Conservation (phyloP, 129 eudicot species). For the Pseudognaphalium luteoalbum region DNA sequence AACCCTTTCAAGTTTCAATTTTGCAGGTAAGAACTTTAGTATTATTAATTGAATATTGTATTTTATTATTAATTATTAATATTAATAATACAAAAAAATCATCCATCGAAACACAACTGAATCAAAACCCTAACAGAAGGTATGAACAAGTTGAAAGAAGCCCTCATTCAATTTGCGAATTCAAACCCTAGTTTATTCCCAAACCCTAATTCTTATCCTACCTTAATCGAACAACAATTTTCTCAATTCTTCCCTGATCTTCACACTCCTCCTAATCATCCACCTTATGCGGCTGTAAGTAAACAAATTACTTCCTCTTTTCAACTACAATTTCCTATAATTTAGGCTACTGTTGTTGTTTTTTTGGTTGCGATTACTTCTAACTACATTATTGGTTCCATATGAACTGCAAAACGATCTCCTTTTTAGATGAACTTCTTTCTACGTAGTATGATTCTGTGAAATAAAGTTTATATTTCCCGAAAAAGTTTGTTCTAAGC, state of each 20-base stretch:
- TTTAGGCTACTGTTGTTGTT: neutral
- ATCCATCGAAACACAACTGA: no score
- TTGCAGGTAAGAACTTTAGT: no score
- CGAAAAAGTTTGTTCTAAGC: neutral
- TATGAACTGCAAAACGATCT: neutral
- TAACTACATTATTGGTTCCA: no score
- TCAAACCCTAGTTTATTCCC: constrained; percentile 37
- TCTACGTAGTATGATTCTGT: neutral
- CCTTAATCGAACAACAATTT: constrained; percentile 30
- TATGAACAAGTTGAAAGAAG: constrained; percentile 38
- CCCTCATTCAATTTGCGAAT: constrained; percentile 30
- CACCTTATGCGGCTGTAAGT: constrained; percentile 42
- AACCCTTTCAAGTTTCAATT: no score
- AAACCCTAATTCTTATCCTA: neutral
- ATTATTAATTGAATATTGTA: no score
- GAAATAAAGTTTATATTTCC: no score
- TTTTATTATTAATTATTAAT: no score
- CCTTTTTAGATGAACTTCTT: neutral
- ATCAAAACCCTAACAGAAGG: neutral
- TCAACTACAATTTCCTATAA: neutral
- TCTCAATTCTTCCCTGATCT: constrained; percentile 17
- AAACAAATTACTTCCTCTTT: neutral
- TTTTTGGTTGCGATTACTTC: no score
- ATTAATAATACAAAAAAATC: no score
- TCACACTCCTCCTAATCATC: constrained; percentile 34